A percentile compares a stretch with the other conserved stretches of the same genome.
phyloP scores from a whole-genome alignment of 352 stramenopile species.

The Pythium pyrilobum region DNA sequence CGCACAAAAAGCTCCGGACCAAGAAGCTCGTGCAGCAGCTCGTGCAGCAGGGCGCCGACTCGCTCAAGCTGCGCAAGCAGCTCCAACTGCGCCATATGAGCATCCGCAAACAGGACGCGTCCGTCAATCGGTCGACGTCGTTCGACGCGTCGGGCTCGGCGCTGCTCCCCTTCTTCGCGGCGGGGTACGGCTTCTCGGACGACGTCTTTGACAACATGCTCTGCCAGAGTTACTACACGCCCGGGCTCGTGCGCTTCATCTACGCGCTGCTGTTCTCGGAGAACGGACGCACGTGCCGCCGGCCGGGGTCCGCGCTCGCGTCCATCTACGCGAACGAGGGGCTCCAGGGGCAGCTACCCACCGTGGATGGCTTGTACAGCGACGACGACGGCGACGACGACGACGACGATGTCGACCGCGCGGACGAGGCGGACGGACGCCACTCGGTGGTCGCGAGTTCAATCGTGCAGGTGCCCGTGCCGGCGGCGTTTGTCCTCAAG shows the following conservation, averaged over 20 bases:
- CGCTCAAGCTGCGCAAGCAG: slow-evolving; percentile 34
- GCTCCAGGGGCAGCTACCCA: neutral
- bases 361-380: neutral
- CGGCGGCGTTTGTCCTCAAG: slow-evolving; percentile 27
- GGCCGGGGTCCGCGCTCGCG: neutral
- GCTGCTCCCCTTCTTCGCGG: slow-evolving; percentile 57
- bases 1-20: neutral
- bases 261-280: slow-evolving; percentile 63
- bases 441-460: slow-evolving; percentile 43
- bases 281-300: slow-evolving; percentile 19
- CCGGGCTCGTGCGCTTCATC: slow-evolving; percentile 53
- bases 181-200: slow-evolving; percentile 52
- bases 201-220: slow-evolving; percentile 75
- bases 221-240: slow-evolving; percentile 66
- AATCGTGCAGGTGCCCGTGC: slow-evolving; percentile 49
- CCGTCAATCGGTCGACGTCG: slow-evolving; percentile 15
- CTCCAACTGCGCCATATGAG: slow-evolving; percentile 31
- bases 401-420: neutral
- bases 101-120: slow-evolving; percentile 34
- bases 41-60: slow-evolving; percentile 15
- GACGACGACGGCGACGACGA: neutral
- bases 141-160: slow-evolving; percentile 42
- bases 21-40: slow-evolving; percentile 6
- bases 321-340: neutral
- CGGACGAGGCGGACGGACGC: no score